Base-by-base conservation (phyloP, 1,284 basidiomycete genomes). In the Irpex sp. region DNA sequence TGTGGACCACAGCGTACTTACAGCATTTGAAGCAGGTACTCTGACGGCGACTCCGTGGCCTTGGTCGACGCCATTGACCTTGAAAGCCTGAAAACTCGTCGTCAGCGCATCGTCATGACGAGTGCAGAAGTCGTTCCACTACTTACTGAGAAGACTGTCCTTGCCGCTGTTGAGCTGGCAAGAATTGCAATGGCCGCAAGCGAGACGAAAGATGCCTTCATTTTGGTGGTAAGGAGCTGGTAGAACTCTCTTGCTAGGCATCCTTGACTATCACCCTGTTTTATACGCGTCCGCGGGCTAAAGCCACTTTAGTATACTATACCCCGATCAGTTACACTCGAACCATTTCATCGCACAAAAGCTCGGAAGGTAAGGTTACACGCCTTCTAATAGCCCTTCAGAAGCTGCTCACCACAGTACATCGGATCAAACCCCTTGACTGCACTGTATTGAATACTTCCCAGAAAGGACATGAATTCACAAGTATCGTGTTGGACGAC, bases 41-140 rank as follows among this genome's bases (percentile, higher is more conserved):
- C 78, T 75, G 33, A 79, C 71, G 8, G 76, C 78, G 61, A 75
- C 73, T 4, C 61, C 72, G 33, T 76, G 75, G 13, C 78, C 78
- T 71, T 77, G 74, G 49, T 74, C 72, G 26, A 77, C 72, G 17
- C 77, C 76, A 61, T 78, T 74, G 33, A 79, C 74, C 53, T 55
- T 55, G 17, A 55, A 55, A 26, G 53, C 15, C 53, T 55, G 5
- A 3, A 36, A 1, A 31, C 8, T 7, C 19, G 21, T 51, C n/a
- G 53, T 55, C 11, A 55, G 17, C 15, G 8, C n/a, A 33, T 33
- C n/a, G n/a, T n/a, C n/a, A n/a, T n/a, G n/a, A n/a, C n/a, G n/a
- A n/a, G n/a, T n/a, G n/a, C n/a, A n/a, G n/a, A n/a, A n/a, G n/a
- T n/a, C 21, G 19, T n/a, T 15, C 39, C 2, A 2, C 9, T 11